Percentiles rank a stretch among this genome's conserved stretches.
phyloP scores from a whole-genome alignment of 2,329 filamentous ascomycete genomes.

The Trichophyton rubrum region DNA sequence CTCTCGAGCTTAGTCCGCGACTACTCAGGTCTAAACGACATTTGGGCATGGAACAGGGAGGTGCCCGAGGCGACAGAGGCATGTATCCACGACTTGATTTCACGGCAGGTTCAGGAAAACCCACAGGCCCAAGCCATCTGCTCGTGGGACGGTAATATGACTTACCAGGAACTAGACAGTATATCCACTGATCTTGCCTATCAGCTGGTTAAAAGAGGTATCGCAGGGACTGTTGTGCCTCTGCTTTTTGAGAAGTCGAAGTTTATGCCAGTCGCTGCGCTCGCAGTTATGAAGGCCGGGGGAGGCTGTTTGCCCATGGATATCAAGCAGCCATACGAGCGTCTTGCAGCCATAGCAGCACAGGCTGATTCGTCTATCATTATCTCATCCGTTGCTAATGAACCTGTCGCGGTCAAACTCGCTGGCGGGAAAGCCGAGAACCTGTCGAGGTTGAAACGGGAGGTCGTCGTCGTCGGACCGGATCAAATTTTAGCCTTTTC shows the following conservation, averaged over 20 bases:
- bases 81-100: constrained; percentile 22
- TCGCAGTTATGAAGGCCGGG: constrained; percentile 20
- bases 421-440: background rate
- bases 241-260: constrained; percentile 23
- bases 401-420: background rate
- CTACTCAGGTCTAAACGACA: constrained; percentile 13
- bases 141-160: constrained; percentile 15
- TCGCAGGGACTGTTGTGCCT: constrained; percentile 18
- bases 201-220: constrained; percentile 5
- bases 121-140: constrained; percentile 15
- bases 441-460: background rate
- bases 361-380: constrained; percentile 12
- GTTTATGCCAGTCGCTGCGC: constrained; percentile 19
- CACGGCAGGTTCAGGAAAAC: constrained; percentile 15
- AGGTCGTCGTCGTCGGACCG: background rate
- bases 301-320: constrained; percentile 20
- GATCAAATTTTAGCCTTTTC: background rate
- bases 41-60: constrained; percentile 18
- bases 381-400: constrained; percentile 3
- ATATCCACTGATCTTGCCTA: constrained; percentile 13
- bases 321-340: constrained; percentile 19
- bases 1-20: background rate
- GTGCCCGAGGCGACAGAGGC: constrained; percentile 12
- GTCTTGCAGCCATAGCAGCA: constrained; percentile 20
- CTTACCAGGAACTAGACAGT: constrained; percentile 11